Percentiles rank a stretch among this genome's conserved stretches.
Conservation (phyloP, 805 yeast species). For the Kuraishia ogatae region DNA sequence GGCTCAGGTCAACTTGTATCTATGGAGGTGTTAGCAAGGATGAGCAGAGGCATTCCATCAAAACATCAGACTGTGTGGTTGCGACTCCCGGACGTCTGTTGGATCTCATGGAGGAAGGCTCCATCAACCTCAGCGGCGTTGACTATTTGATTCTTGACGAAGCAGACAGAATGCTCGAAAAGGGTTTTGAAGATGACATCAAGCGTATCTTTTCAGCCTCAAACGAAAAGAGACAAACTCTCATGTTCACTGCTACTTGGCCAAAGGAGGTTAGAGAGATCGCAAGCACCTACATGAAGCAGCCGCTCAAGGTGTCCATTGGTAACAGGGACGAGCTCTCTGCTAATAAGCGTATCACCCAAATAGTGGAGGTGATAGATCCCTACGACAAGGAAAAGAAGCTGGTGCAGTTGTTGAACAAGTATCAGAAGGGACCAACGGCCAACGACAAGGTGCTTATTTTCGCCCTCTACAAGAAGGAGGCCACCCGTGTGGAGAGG, state of each 20-base stretch:
- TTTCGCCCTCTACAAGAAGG: conserved; percentile 93
- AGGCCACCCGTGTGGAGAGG: conserved; percentile 86
- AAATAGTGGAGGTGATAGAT: conserved; percentile 87
- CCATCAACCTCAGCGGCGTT: conserved; percentile 58
- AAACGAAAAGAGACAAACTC: conserved; percentile 61
- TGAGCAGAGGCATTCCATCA: conserved; percentile 70
- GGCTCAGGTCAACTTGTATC: conserved; percentile 69
- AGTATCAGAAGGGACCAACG: conserved; percentile 60
- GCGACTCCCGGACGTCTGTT: conserved; percentile 98
- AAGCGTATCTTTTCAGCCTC: conserved; percentile 67
- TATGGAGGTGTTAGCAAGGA: conserved; percentile 98
- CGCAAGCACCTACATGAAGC: conserved; percentile 75
- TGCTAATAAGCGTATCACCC: conserved; percentile 92
- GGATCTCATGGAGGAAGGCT: conserved; percentile 85
- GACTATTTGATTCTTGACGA: conserved; percentile 87
- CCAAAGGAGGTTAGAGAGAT: conserved; percentile 96
- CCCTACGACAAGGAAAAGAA: conserved; percentile 72
- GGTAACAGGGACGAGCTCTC: conserved; percentile 92
- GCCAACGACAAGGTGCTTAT: conserved; percentile 77
- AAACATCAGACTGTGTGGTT: conserved; percentile 68
- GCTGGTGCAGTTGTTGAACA: conserved; percentile 59
- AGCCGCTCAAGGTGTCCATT: conserved; percentile 83
- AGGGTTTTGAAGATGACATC: conserved; percentile 96
- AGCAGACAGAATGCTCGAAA: conserved; percentile 98
- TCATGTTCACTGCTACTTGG: conserved; percentile 99